Evolutionary conservation across 2,329 filamentous ascomycete genomes (phyloP).

Genomic region (Westerdykella aurantiaca): DNA sequence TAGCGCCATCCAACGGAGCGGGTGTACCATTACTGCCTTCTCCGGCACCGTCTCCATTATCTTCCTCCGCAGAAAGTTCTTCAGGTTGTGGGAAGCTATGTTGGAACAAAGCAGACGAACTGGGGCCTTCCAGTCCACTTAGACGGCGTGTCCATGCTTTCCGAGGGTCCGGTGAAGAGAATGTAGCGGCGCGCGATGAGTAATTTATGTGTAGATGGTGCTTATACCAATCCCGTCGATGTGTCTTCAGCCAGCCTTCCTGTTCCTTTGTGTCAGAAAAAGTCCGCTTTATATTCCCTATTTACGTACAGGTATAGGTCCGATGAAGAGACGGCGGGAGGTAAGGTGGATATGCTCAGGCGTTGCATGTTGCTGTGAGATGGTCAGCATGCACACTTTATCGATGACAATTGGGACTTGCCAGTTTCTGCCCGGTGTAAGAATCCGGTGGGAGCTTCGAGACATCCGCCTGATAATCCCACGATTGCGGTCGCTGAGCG

Average conservation of each 20-base stretch:
- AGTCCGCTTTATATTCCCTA: not conserved
- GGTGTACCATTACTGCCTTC: not conserved
- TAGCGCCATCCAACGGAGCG: slow-evolving; percentile 5
- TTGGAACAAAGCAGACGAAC: slow-evolving; percentile 33
- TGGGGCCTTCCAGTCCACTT: slow-evolving; percentile 39
- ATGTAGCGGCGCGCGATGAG: slow-evolving; percentile 45
- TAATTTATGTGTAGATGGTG: slow-evolving; percentile 43
- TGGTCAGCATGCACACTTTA: slow-evolving; percentile 6
- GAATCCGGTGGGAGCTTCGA: slow-evolving; percentile 42
- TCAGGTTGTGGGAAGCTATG: slow-evolving; percentile 42
- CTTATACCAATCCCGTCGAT: slow-evolving; percentile 59
- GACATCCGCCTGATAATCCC: no score
- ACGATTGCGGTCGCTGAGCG: no score
- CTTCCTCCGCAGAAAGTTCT: slow-evolving; percentile 26
- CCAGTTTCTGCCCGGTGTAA: slow-evolving; percentile 51
- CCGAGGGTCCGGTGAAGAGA: slow-evolving; percentile 43
- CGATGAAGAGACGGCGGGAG: slow-evolving; percentile 58
- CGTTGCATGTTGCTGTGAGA: slow-evolving; percentile 52
- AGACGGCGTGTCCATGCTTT: slow-evolving; percentile 41
- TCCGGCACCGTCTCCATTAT: slow-evolving; percentile 11
- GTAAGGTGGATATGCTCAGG: slow-evolving; percentile 58
- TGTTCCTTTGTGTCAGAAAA: slow-evolving; percentile 14
- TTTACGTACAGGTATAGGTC: slow-evolving; percentile 50
- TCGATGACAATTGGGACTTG: slow-evolving; percentile 21
- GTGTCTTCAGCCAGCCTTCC: slow-evolving; percentile 58